Evolutionary conservation across 139 green algal genomes (phyloP).

Genomic region (Monoraphidium neglectum): DNA sequence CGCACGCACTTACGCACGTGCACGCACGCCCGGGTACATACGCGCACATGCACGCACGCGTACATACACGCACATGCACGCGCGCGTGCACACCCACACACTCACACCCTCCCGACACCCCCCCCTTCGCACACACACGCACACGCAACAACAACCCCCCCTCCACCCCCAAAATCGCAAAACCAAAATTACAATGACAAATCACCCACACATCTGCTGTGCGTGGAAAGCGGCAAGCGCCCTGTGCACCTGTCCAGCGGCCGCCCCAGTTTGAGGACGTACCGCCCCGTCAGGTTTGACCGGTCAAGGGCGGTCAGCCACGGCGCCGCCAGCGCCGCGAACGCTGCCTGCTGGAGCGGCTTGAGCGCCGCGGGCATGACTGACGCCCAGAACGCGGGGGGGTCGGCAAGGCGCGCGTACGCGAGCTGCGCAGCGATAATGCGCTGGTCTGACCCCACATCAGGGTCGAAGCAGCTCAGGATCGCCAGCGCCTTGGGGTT

Average conservation of each 20-base stretch:
- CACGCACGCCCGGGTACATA: no score
- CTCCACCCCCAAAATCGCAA: no score
- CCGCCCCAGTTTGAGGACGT: conserved; percentile 19
- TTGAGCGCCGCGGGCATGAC: conserved; percentile 17
- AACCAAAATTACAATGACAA: no score
- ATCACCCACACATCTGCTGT: no score
- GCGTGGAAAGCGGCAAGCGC: no score
- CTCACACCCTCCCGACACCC: no score
- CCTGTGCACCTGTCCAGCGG: conserved; percentile 4
- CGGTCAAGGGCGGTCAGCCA: conserved; percentile 16
- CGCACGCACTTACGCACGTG: no score
- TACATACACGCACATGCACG: no score
- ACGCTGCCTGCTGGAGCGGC: conserved; percentile 7
- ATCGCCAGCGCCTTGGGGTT: not conserved
- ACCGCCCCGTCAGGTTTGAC: conserved; percentile 16
- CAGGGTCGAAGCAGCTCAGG: conserved; percentile 25
- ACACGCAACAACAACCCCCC: no score
- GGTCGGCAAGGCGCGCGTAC: conserved; percentile 22
- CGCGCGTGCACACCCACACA: no score
- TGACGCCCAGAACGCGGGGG: conserved; percentile 17
- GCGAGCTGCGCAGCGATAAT: conserved; percentile 15
- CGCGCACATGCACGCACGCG: no score
- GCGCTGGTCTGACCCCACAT: conserved; percentile 27
- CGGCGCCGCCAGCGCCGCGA: not conserved
- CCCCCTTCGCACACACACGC: no score